These are phyloP conservation scores for Onygenales sp. DNA, from an alignment of 2,329 filamentous ascomycete species.

Conservation along the genomic window DNA sequence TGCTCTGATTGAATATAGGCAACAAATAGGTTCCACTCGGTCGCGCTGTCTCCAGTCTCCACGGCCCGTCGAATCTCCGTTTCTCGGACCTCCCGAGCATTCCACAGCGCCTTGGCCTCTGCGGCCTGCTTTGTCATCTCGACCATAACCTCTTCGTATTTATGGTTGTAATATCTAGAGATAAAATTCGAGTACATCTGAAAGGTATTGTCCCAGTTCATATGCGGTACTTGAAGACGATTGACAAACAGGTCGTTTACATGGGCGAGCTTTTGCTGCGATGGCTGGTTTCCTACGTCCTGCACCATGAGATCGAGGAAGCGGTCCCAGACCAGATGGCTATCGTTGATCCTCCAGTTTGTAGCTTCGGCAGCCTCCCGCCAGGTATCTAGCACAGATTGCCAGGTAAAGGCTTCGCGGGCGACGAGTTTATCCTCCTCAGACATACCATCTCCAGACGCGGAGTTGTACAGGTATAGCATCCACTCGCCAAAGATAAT, in stretches of 20 bases:
- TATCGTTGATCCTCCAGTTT: slow-evolving; percentile 52
- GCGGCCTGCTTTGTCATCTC: slow-evolving; percentile 42
- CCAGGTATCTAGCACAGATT: slow-evolving; percentile 47
- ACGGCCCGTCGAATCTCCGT: slow-evolving; percentile 42
- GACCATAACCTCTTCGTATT: slow-evolving; percentile 51
- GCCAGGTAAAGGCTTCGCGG: slow-evolving; percentile 49
- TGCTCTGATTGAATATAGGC: slow-evolving; percentile 85
- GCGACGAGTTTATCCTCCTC: slow-evolving; percentile 51
- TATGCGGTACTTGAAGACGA: slow-evolving; percentile 49
- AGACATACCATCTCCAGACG: slow-evolving; percentile 32
- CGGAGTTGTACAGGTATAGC: slow-evolving; percentile 45
- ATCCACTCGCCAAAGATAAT: slow-evolving; percentile 54
- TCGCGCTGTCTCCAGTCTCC: slow-evolving; percentile 42
- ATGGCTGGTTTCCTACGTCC: slow-evolving; percentile 40
- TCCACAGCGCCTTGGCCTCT: slow-evolving; percentile 45
- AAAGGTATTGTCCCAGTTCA: slow-evolving; percentile 50
- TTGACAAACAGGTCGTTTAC: slow-evolving; percentile 44
- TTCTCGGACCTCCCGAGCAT: slow-evolving; percentile 46
- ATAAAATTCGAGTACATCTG: slow-evolving; percentile 52
- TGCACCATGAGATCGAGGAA: slow-evolving; percentile 47
- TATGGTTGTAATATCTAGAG: slow-evolving; percentile 43
- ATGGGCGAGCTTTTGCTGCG: slow-evolving; percentile 39
- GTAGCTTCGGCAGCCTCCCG: slow-evolving; percentile 48
- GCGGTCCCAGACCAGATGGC: slow-evolving; percentile 53
- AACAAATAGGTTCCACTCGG: slow-evolving; percentile 43